Evolutionary conservation across 2,329 filamentous ascomycete genomes (phyloP), one percentile per base, ranked within the genome.

Genomic region (Fusarium goolgardi): DNA sequence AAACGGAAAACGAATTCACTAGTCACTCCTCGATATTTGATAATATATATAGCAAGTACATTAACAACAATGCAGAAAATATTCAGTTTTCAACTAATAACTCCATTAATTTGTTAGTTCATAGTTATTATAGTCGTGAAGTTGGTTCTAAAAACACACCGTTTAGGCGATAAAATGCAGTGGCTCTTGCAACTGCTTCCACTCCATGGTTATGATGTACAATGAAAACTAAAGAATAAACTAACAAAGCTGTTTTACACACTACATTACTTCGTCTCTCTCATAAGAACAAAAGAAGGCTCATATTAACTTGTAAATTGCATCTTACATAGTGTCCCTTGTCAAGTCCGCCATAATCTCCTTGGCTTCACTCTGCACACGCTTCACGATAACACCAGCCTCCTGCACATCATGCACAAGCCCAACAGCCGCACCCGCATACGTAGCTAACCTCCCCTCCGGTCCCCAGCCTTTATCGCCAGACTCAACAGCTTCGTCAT

Each of bases 401-500:
- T 72, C 63, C 39, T 79, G 73, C 0, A 85, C 79, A 6, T 73
- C 71, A 27, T 76, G 76, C 20, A 85, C 76, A 29, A 85, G 69
- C 0, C 84, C 83, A 21, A 85, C 73, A 0, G 77, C 78, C 0
- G 82, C 79, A 1, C 83, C 82, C 0, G 82, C 83, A 68, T 85
- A 85, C 2, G 83, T 85, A 6, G 82, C 82, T n/a, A 83, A 69
- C 56, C 83, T 77, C 1, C 83, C 83, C 10, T 81, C 75, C 0
- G 79, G 80, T 0, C 83, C 83, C 82, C 83, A 85, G 4, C 80
- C 83, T 10, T 67, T 67, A 56, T 84, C 82, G 0, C 81, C 83
- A 9, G 72, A 45, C 61, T 78, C 77, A 4, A 75, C 60, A 9
- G 79, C 70, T n/a, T 72, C 65, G 18, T 72, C 70, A 55, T 85